A percentile compares a stretch with the other conserved stretches of the same genome.
Conservation (phyloP, 2,329 filamentous ascomycete species). For the Talaromyces verruculosus region DNA sequence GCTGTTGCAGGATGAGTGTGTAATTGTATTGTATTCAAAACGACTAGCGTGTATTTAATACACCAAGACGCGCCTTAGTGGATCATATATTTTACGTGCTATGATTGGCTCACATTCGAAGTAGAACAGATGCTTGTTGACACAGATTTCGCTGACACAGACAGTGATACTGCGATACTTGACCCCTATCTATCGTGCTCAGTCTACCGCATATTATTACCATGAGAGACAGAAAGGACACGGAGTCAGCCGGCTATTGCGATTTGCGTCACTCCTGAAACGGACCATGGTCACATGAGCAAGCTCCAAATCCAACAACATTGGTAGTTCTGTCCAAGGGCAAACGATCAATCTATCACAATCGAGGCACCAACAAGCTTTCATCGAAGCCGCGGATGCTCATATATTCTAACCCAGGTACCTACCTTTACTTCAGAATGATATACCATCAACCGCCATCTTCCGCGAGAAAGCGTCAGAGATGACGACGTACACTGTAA, state of each 20-base stretch:
- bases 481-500: background rate
- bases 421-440: background rate
- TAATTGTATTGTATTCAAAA: background rate
- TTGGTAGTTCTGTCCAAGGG: background rate
- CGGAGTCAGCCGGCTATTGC: background rate
- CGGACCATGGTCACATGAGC: background rate
- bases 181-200: too few species aligned
- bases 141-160: background rate
- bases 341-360: background rate
- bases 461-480: slow-evolving; percentile 1
- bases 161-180: too few species aligned
- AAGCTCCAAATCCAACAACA: background rate
- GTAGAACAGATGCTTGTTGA: background rate
- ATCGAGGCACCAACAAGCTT: slow-evolving; percentile 3
- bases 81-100: background rate
- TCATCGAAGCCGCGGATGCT: background rate
- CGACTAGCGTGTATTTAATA: background rate
- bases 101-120: background rate
- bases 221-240: background rate
- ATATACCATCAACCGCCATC: background rate
- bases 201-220: too few species aligned
- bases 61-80: background rate
- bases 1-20: background rate
- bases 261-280: background rate
- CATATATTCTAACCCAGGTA: background rate